Base-by-base conservation (phyloP, 2,329 filamentous ascomycete species). In the Onygenales sp. region DNA sequence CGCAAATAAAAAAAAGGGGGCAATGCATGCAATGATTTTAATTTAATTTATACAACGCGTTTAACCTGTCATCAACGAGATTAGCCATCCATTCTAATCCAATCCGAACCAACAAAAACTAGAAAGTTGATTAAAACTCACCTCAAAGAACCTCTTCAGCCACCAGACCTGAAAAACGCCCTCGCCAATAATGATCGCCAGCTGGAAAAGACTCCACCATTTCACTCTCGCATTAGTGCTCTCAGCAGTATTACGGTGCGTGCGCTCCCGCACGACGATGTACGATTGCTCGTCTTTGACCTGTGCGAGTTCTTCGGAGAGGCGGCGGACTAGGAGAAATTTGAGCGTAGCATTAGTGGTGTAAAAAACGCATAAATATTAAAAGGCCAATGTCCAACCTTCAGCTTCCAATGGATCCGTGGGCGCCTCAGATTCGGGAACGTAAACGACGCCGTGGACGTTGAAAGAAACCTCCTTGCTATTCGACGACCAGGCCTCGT, bases 381-480 rank as follows among this genome's bases (percentile, higher is more conserved):
- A 17, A 41, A 14, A 51, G 27, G 21, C 21, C 21, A 5, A 27
- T 27, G 21, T 27, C 77, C 58, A 78, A 92, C 89, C 85, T 83
- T 97, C 93, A 59, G 81, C 80, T 71, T 98, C 93, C 61, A 98
- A 78, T 17, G 93, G 93, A 67, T 97, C 92, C 63, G 86, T 81
- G 32, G 87, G 82, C 56, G 86, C 80, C 64, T 97, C 92, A 56
- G 81, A 78, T 72, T 97, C 93, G 53, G 88, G 87, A 50, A 98
- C 90, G 73, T 97, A 98, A 68, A 98, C 92, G 60, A 98, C 89
- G 63, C 93, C 93, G 74, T 98, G 93, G 51, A 98, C 93, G 72
- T 98, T 98, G 83, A 98, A 98, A 54, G 89, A 95, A 52, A 98
- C 92, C 72, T 98, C 93, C 76, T 98, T 98, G 69, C 84, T 94